phyloP scores from a whole-genome alignment of 768 basidiomycete species.

The Albatrellus ellisii region DNA sequence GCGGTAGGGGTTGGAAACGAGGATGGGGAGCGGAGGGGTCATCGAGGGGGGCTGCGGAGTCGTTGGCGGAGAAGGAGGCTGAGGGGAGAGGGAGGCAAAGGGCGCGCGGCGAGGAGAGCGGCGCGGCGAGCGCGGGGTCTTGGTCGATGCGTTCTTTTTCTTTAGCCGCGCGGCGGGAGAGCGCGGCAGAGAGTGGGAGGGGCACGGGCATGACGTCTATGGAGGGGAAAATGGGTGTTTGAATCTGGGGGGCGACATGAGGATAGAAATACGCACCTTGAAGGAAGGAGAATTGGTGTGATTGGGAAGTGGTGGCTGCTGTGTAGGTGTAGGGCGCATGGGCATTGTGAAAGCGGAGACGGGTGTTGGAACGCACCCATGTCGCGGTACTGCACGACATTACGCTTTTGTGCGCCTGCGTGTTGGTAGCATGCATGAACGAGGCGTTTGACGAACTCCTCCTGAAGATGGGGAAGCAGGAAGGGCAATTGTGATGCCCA shows the following conservation, averaged over 20 bases:
- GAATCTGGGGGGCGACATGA: no score
- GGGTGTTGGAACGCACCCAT: conserved; percentile 9
- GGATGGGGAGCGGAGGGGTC: conserved; percentile 6
- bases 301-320: conserved; percentile 6
- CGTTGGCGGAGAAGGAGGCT: no score
- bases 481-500: conserved; percentile 4
- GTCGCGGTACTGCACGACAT: conserved; percentile 11
- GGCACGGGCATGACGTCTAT: conserved; percentile 11
- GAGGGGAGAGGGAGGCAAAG: conserved; percentile 4
- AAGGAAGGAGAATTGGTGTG: conserved; percentile 6
- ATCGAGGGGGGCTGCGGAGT: conserved; percentile 5
- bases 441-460: conserved; percentile 14
- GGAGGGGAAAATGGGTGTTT: background rate
- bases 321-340: background rate
- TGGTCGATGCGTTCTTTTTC: conserved; percentile 12
- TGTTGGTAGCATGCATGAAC: conserved; percentile 8
- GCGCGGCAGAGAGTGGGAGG: conserved; percentile 8
- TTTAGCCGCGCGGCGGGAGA: conserved; percentile 7
- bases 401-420: conserved; percentile 7
- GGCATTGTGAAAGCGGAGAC: background rate
- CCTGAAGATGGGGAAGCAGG: conserved; percentile 7
- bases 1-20: conserved; percentile 1
- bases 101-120: background rate
- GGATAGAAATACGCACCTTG: conserved; percentile 7
- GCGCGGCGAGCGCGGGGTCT: conserved; percentile 11